These are phyloP conservation scores for Albophoma yamanashiensis DNA, from an alignment of 2,329 filamentous ascomycete genomes.

Conservation along the genomic window DNA sequence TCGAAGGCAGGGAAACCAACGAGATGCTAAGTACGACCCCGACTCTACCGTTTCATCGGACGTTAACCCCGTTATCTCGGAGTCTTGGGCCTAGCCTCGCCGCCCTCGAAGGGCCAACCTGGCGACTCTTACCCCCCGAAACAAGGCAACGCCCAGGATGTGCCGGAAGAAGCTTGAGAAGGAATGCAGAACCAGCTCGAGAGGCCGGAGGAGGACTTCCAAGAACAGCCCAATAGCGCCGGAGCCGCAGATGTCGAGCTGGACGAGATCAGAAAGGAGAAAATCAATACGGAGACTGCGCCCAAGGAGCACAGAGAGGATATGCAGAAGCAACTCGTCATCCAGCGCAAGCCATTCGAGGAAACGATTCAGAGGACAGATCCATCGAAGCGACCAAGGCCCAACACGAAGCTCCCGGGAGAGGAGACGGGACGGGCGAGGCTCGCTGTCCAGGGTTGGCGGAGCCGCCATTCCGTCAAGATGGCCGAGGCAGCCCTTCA, in stretches of 20 bases:
- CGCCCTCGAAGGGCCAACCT: too few species aligned
- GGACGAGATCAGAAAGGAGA: conserved; percentile 75
- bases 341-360: conserved; percentile 78
- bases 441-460: conserved; percentile 63
- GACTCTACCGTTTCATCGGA: too few species aligned
- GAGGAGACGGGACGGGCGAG: conserved; percentile 63
- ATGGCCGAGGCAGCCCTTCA: conserved; percentile 91
- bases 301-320: conserved; percentile 70
- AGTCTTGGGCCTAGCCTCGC: too few species aligned
- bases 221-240: conserved; percentile 64
- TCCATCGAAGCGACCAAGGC: conserved; percentile 48
- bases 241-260: conserved; percentile 68
- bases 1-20: too few species aligned
- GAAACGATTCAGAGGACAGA: conserved; percentile 70
- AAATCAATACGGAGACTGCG: conserved; percentile 72
- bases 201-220: conserved; percentile 72
- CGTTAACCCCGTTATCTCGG: too few species aligned
- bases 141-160: conserved; percentile 64
- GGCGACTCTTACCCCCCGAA: too few species aligned
- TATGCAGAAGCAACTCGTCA: conserved; percentile 76
- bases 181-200: conserved; percentile 78
- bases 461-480: conserved; percentile 72
- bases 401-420: conserved; percentile 55
- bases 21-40: too few species aligned
- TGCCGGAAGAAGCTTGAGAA: conserved; percentile 62